Evolutionary conservation across 495 filamentous ascomycete species (phyloP).

Genomic region (Extremus antarcticus): DNA sequence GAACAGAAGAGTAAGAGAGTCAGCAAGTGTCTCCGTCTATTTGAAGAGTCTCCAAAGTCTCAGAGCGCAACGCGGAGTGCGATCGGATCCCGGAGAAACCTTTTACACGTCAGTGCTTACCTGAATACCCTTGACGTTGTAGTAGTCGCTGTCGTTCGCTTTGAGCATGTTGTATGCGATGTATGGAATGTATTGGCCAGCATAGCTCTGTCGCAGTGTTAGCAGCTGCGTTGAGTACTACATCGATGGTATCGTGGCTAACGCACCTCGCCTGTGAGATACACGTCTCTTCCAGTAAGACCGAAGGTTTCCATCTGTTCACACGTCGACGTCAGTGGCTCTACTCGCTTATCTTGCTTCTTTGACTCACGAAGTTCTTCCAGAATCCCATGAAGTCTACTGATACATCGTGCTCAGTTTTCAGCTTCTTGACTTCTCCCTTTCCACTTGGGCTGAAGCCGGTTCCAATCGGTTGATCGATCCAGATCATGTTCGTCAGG

Average conservation of each 20-base stretch:
- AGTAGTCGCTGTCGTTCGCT: constrained; percentile 16
- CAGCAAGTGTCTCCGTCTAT: too few relatives aligned
- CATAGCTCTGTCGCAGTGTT: constrained; percentile 7
- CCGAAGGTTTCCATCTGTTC: constrained; percentile 13
- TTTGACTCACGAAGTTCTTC: constrained; percentile 19
- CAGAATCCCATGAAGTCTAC: constrained; percentile 45
- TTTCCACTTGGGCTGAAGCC: constrained; percentile 45
- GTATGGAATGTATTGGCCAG: constrained; percentile 22
- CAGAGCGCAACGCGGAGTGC: too few relatives aligned
- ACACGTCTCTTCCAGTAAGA: constrained; percentile 14
- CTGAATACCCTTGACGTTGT: constrained; percentile 15
- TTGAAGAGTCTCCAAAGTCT: too few relatives aligned
- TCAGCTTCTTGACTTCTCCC: constrained; percentile 22
- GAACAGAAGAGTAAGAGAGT: too few relatives aligned
- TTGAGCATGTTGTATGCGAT: constrained; percentile 19
- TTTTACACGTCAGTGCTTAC: too few relatives aligned
- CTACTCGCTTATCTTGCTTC: neutral
- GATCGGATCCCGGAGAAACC: too few relatives aligned
- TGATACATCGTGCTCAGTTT: constrained; percentile 46
- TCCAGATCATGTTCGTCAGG: constrained; percentile 64
- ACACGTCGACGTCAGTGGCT: neutral
- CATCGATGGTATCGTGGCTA: too few relatives aligned
- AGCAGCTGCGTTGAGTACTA: too few relatives aligned
- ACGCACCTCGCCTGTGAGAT: constrained; percentile 18
- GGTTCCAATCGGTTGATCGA: constrained; percentile 58